Conservation (phyloP, 2,329 filamentous ascomycete species). For the Exophiala lecanii-corni region DNA sequence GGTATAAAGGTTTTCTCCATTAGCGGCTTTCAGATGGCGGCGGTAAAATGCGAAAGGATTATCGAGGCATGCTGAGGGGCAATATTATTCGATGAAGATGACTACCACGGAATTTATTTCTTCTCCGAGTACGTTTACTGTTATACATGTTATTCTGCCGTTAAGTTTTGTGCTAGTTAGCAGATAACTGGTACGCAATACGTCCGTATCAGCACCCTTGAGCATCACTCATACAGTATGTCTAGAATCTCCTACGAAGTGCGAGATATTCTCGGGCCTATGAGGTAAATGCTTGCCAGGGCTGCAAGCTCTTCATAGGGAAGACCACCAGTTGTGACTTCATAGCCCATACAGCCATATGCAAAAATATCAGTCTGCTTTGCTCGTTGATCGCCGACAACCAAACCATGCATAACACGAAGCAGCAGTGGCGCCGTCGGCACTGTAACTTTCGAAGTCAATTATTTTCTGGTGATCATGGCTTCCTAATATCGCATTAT, state of each 20-base stretch:
- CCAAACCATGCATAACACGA: slow-evolving; percentile 7
- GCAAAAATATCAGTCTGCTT: slow-evolving; percentile 9
- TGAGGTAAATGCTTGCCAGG: too few species aligned
- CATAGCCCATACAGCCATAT: slow-evolving; percentile 8
- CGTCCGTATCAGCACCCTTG: too few species aligned
- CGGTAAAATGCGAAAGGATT: background rate
- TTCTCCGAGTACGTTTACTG: too few species aligned
- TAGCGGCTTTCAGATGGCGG: background rate
- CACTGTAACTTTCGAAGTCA: slow-evolving; percentile 5
- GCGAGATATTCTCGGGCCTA: too few species aligned
- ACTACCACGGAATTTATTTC: too few species aligned
- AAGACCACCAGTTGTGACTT: slow-evolving; percentile 3
- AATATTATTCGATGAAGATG: too few species aligned
- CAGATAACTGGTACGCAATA: too few species aligned
- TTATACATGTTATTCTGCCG: too few species aligned
- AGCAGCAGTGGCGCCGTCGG: background rate
- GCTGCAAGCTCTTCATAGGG: too few species aligned
- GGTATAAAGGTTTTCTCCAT: background rate
- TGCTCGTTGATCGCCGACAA: slow-evolving; percentile 5
- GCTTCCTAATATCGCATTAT: slow-evolving; percentile 4
- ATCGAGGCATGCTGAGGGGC: background rate
- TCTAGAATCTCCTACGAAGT: too few species aligned
- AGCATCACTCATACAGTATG: too few species aligned
- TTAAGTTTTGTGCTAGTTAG: too few species aligned
- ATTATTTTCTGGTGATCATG: slow-evolving; percentile 5